Evolutionary conservation across 345 rosid species (phyloP).

Genomic region (Moricandia arvensis): DNA sequence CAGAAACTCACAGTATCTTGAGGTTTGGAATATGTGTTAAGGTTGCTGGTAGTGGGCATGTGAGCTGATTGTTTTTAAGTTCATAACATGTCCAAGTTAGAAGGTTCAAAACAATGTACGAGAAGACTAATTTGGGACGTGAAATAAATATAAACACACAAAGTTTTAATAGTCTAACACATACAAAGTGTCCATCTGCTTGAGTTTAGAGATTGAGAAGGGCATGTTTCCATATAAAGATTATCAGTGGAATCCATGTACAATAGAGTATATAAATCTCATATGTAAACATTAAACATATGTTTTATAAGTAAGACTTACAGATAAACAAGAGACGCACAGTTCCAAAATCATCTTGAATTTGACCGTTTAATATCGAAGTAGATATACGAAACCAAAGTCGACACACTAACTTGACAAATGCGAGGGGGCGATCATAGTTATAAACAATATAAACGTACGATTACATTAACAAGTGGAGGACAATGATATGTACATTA

Average conservation of each 20-base stretch:
- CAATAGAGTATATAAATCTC: neutral
- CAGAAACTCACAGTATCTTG: conserved; percentile 63
- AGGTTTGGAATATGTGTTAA: conserved; percentile 86
- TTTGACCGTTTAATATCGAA: conserved; percentile 47
- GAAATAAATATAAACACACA: neutral
- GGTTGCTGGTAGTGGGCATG: conserved; percentile 86
- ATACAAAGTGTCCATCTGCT: conserved; percentile 68
- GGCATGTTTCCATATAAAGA: conserved; percentile 77
- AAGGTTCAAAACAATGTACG: neutral
- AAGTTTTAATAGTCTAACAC: conserved; percentile 1
- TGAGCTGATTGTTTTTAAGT: conserved; percentile 71
- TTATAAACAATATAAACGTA: no score
- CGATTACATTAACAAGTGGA: no score
- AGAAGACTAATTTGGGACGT: no score
- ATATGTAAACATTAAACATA: neutral
- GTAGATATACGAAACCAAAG: neutral
- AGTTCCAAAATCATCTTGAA: conserved; percentile 90
- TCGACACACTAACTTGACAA: neutral
- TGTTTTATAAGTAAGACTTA: conserved; percentile 20
- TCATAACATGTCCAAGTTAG: conserved; percentile 41
- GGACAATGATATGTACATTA: no score
- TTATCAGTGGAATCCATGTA: conserved; percentile 76
- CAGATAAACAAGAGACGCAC: conserved; percentile 58
- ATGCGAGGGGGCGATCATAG: neutral
- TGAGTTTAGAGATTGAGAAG: conserved; percentile 76